Conservation (phyloP, 2,329 filamentous ascomycete species). For the Coniella lustricola region DNA sequence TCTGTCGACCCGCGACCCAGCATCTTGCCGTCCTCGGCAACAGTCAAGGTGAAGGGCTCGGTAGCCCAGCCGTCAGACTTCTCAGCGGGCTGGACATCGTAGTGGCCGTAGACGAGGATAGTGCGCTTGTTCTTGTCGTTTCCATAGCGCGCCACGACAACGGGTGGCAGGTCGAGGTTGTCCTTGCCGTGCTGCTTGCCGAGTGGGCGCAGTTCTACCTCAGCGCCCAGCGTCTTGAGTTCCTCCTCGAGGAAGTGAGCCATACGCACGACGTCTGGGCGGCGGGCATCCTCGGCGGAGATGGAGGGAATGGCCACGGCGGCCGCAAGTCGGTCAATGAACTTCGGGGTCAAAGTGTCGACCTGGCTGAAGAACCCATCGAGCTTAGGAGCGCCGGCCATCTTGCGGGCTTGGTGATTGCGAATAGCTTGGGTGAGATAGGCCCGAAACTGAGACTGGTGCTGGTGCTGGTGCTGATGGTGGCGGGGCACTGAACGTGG, state of each 20-base stretch:
- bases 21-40: conserved; percentile 92
- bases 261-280: conserved; percentile 94
- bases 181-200: conserved; percentile 91
- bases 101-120: conserved; percentile 95
- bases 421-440: conserved; percentile 49
- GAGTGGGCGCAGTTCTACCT: conserved; percentile 57
- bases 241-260: conserved; percentile 67
- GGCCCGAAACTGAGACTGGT: conserved; percentile 27
- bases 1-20: conserved; percentile 92
- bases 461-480: too few species aligned
- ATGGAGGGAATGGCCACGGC: conserved; percentile 96
- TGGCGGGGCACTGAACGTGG: neutral
- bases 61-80: conserved; percentile 94
- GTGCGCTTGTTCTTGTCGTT: conserved; percentile 89
- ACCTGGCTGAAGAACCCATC: conserved; percentile 92
- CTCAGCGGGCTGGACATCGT: conserved; percentile 93
- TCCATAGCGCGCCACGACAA: conserved; percentile 87
- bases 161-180: conserved; percentile 83
- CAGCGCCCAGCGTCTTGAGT: conserved; percentile 3
- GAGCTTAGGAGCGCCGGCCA: conserved; percentile 69
- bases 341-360: conserved; percentile 68
- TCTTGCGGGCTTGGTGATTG: conserved; percentile 60
- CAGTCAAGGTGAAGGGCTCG: conserved; percentile 80
- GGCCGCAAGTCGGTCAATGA: conserved; percentile 83
- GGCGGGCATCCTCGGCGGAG: conserved; percentile 81